Evolutionary conservation across 495 filamentous ascomycete genomes (phyloP).

Genomic region (Glonium stellatum): DNA sequence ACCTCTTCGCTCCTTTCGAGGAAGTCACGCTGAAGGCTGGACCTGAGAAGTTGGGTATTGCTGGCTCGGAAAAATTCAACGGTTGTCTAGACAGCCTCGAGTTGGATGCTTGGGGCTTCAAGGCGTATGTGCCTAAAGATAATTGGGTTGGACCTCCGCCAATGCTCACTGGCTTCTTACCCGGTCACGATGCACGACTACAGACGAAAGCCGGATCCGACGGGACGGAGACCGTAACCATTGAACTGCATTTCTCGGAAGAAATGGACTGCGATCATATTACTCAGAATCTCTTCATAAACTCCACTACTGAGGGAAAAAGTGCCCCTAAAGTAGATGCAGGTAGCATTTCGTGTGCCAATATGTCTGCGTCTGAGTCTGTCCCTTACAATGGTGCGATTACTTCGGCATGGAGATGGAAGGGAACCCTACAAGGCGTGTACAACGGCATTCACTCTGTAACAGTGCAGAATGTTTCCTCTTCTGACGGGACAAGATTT

Average conservation of each 20-base stretch:
- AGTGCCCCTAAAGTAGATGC: slow-evolving; percentile 38
- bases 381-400: slow-evolving; percentile 42
- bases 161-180: slow-evolving; percentile 58
- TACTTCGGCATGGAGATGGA: slow-evolving; percentile 49
- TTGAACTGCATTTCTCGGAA: slow-evolving; percentile 54
- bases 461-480: slow-evolving; percentile 51
- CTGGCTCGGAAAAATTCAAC: slow-evolving; percentile 42
- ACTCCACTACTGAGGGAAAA: slow-evolving; percentile 46
- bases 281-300: slow-evolving; percentile 44
- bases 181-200: slow-evolving; percentile 57
- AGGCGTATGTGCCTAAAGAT: slow-evolving; percentile 53
- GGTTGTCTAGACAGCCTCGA: slow-evolving; percentile 52
- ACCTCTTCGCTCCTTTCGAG: slow-evolving; percentile 59
- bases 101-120: slow-evolving; percentile 54
- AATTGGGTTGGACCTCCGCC: slow-evolving; percentile 50
- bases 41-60: slow-evolving; percentile 34
- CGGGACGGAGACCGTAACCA: slow-evolving; percentile 42
- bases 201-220: slow-evolving; percentile 43
- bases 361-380: slow-evolving; percentile 18
- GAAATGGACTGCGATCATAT: slow-evolving; percentile 57
- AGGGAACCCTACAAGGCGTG: slow-evolving; percentile 48
- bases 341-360: slow-evolving; percentile 41
- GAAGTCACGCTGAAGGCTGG: slow-evolving; percentile 41
- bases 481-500: slow-evolving; percentile 31
- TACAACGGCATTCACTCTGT: slow-evolving; percentile 59